Percentiles rank a stretch among this genome's conserved stretches.
phyloP scores from a whole-genome alignment of 2,329 filamentous ascomycete species.

The Xylariaceae sp. region DNA sequence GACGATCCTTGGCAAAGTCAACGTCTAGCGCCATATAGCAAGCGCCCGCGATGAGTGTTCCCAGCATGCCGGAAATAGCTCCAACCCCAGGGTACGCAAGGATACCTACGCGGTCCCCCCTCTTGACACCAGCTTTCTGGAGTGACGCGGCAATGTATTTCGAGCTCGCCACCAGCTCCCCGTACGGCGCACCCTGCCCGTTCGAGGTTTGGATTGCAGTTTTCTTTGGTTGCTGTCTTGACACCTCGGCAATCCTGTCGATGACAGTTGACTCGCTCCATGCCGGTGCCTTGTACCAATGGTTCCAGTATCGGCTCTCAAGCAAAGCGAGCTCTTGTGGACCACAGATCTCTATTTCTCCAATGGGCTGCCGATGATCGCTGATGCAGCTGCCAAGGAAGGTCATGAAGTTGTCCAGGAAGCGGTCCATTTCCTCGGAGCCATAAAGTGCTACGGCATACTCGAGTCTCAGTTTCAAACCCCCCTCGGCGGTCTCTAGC shows the following conservation, averaged over 20 bases:
- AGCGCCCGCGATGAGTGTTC: not conserved
- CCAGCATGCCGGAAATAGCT: not conserved
- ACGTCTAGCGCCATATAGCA: not conserved
- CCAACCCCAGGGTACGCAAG: not conserved
- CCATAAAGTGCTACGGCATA: not conserved
- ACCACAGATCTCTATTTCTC: not conserved
- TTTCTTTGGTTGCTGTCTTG: not conserved
- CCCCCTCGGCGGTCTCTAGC: not conserved
- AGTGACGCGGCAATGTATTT: not conserved
- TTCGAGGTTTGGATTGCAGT: not conserved
- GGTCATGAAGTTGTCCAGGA: not conserved
- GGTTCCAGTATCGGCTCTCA: not conserved
- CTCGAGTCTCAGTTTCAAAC: not conserved
- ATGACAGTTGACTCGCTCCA: not conserved
- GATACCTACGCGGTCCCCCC: not conserved
- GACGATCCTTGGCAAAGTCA: not conserved
- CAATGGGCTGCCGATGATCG: not conserved
- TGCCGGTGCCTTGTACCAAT: not conserved
- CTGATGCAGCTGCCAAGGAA: not conserved
- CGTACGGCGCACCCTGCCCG: not conserved
- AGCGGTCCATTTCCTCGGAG: not conserved
- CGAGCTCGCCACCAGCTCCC: not conserved
- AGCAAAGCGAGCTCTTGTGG: not conserved
- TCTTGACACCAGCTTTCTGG: not conserved
- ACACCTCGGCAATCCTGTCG: not conserved